Conservation (phyloP, 1,284 basidiomycete species). For the Ceratobasidium sp. region DNA sequence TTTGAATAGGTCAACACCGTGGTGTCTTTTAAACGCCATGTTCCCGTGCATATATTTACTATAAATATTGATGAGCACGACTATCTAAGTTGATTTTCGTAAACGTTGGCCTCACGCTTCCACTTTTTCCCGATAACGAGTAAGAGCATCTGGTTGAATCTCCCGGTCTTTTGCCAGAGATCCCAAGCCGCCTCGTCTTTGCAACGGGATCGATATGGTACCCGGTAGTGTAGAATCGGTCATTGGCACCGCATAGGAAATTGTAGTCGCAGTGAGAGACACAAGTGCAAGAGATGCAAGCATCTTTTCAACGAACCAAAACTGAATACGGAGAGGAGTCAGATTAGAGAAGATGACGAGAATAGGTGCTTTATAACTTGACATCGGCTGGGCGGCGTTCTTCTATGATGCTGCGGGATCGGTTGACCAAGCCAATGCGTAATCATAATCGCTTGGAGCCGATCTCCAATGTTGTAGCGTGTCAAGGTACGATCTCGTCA, state of each 20-base stretch:
- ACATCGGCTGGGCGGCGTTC: background rate
- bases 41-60: slow-evolving; percentile 37
- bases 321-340: background rate
- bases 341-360: background rate
- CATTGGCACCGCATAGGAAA: slow-evolving; percentile 19
- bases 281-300: background rate
- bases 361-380: slow-evolving; percentile 10
- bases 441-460: slow-evolving; percentile 12
- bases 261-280: slow-evolving; percentile 1
- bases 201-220: slow-evolving; percentile 17
- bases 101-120: slow-evolving; percentile 13
- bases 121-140: slow-evolving; percentile 18
- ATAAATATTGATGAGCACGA: background rate
- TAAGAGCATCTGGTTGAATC: slow-evolving; percentile 21
- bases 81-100: no score
- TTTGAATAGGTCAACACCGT: slow-evolving; percentile 19
- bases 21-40: slow-evolving; percentile 27
- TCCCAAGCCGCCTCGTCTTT: background rate
- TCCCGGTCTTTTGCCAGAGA: slow-evolving; percentile 14
- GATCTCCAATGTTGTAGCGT: background rate
- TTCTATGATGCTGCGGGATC: slow-evolving; percentile 29
- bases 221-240: background rate
- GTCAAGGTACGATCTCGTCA: slow-evolving; percentile 16
- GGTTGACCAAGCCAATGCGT: background rate
- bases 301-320: slow-evolving; percentile 6